Base-by-base conservation (phyloP, 2,329 filamentous ascomycete species). In the Albophoma yamanashiensis region DNA sequence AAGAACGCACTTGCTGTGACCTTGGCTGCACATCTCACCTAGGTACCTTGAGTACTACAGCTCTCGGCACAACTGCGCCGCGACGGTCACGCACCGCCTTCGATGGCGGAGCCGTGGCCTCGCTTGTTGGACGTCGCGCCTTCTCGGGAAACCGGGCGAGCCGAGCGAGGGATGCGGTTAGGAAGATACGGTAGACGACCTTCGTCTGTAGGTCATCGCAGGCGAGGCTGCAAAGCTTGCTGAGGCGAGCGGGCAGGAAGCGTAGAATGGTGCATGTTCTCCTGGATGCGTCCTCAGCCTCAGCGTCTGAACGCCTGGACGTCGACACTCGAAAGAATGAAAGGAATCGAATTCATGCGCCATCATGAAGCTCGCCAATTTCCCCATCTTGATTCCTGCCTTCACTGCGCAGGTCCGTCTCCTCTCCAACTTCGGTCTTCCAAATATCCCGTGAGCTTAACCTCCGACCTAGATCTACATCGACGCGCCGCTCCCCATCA, bases 401-500 rank as follows among this genome's bases (percentile, higher is more conserved):
- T 36, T 53, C 12, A 53, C 50, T 36, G 50, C 50, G 20, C 50
- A 53, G 50, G 50, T 53, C 20, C 17, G 50, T 53, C 17, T 52
- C 27, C 3, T 14, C 12, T 27, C 47, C 11, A 9, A 4, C 47
- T n/a, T n/a, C 50, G 7, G 25, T 31, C 34, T n/a, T 11, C 27
- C 50, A 3, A 31, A 53, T 14, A 53, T 36, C 17, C 27, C 27
- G 20, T 22, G 17, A 34, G 47, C 15, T 31, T 53, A 34, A 53
- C 31, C 31, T n/a, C 20, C 7, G 27, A 11, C 17, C 31, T 31
- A 53, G 50, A 53, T 53, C 27, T 22, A 36, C 50, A 71, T 76
- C 60, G 72, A 72, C 61, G 60, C 65, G 3, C 67, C 71, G 36
- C 64, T 75, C 47, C 56, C 69, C 56, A 71, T 70, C 60, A 73